phyloP scores from a whole-genome alignment of 768 basidiomycete species.

The Infundibulicybe gibba region DNA sequence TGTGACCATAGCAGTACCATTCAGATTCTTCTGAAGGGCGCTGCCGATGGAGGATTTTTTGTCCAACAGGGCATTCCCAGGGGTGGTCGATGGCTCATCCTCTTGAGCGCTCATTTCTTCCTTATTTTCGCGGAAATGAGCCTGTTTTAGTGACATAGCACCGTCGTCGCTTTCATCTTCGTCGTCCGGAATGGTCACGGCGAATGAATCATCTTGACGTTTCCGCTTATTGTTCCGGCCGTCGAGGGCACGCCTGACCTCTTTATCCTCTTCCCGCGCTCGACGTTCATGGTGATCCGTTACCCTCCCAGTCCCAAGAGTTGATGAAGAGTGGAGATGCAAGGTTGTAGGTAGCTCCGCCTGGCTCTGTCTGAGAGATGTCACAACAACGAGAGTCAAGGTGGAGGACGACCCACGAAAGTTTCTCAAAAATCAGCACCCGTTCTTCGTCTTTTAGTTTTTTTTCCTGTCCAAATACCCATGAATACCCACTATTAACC shows the following conservation, averaged over 20 bases:
- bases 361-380: constrained; percentile 64
- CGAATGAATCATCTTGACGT: constrained; percentile 35
- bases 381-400: constrained; percentile 15
- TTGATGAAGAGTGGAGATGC: constrained; percentile 74
- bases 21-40: constrained; percentile 61
- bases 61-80: too few relatives aligned
- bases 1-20: constrained; percentile 56
- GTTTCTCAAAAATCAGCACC: constrained; percentile 68
- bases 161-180: constrained; percentile 22
- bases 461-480: constrained; percentile 58
- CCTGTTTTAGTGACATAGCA: neutral
- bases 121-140: too few relatives aligned
- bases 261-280: constrained; percentile 57
- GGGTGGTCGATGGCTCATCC: too few relatives aligned
- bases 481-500: neutral
- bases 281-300: constrained; percentile 56
- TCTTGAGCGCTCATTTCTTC: too few relatives aligned
- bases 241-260: constrained; percentile 49
- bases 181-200: constrained; percentile 30
- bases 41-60: constrained; percentile 43
- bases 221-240: constrained; percentile 47
- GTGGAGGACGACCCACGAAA: constrained; percentile 54
- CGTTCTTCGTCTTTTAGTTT: constrained; percentile 92
- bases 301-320: constrained; percentile 72
- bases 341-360: constrained; percentile 56